These are phyloP conservation scores for Podaxis sp. DNA, from an alignment of 768 basidiomycete species.

Conservation along the genomic window DNA sequence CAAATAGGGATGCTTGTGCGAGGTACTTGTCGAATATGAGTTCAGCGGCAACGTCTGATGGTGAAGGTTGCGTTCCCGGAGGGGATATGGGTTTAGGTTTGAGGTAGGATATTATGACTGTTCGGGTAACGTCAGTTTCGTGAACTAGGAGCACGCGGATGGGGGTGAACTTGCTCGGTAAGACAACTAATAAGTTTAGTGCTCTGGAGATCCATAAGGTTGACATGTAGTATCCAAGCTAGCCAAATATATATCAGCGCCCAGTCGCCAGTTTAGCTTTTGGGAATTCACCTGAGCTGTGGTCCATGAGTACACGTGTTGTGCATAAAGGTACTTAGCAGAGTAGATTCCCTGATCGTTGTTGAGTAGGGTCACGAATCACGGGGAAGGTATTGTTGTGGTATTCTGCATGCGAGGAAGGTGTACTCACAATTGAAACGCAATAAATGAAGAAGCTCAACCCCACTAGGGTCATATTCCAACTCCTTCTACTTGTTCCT, in stretches of 20 bases:
- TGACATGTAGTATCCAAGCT: slow-evolving; percentile 78
- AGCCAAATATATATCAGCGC: slow-evolving; percentile 10
- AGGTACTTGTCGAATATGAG: slow-evolving; percentile 70
- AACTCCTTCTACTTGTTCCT: slow-evolving; percentile 53
- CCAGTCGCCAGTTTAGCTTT: background rate
- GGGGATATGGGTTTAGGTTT: slow-evolving; percentile 47
- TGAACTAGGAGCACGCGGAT: background rate
- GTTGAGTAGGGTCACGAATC: slow-evolving; percentile 6
- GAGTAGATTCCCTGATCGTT: slow-evolving; percentile 60
- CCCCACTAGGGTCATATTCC: slow-evolving; percentile 72
- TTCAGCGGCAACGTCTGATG: slow-evolving; percentile 54
- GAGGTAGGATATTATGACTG: slow-evolving; percentile 62
- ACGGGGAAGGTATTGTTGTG: background rate
- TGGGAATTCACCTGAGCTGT: slow-evolving; percentile 44
- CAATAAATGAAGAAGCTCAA: slow-evolving; percentile 61
- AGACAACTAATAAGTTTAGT: slow-evolving; percentile 60
- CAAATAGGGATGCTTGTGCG: slow-evolving; percentile 59
- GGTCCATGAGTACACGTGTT: slow-evolving; percentile 69
- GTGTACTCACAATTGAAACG: slow-evolving; percentile 58
- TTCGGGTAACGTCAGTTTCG: background rate
- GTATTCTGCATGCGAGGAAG: background rate
- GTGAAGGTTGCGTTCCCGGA: slow-evolving; percentile 28
- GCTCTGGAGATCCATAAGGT: slow-evolving; percentile 66
- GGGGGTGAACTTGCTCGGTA: slow-evolving; percentile 54
- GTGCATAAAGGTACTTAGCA: slow-evolving; percentile 77